Conservation (phyloP, 225 moss, liverwort and hornwort genomes). For the Thuidium tamariscinum region DNA sequence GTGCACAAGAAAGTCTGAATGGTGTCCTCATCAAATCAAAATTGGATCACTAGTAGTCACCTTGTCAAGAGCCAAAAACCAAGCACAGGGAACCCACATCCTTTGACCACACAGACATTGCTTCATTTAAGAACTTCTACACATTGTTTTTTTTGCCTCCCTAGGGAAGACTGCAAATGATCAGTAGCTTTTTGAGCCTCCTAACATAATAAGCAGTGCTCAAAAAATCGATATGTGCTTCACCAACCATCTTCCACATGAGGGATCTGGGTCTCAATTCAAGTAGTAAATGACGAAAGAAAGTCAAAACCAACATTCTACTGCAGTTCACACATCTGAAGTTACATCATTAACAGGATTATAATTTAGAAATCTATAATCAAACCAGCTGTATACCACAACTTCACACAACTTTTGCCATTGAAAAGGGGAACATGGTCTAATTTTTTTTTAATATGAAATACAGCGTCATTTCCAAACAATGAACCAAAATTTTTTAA, state of each 20-base stretch:
- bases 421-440: background rate
- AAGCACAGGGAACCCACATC: too few relatives aligned
- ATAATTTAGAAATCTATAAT: background rate
- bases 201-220: background rate
- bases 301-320: background rate
- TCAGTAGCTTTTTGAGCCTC: too few relatives aligned
- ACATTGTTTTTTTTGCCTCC: too few relatives aligned
- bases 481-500: background rate
- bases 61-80: too few relatives aligned
- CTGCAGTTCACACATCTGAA: background rate
- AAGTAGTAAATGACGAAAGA: background rate
- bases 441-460: background rate
- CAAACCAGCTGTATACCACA: background rate
- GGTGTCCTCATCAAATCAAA: too few relatives aligned
- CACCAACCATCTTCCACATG: background rate
- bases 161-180: too few relatives aligned
- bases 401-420: background rate
- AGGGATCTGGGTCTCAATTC: background rate
- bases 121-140: too few relatives aligned
- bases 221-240: background rate
- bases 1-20: too few relatives aligned
- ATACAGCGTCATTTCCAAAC: background rate
- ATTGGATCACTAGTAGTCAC: too few relatives aligned
- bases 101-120: too few relatives aligned
- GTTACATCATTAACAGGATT: background rate